These are phyloP conservation scores for Melastoma candidum DNA, from an alignment of 441 rosid genomes.

Conservation along the genomic window DNA sequence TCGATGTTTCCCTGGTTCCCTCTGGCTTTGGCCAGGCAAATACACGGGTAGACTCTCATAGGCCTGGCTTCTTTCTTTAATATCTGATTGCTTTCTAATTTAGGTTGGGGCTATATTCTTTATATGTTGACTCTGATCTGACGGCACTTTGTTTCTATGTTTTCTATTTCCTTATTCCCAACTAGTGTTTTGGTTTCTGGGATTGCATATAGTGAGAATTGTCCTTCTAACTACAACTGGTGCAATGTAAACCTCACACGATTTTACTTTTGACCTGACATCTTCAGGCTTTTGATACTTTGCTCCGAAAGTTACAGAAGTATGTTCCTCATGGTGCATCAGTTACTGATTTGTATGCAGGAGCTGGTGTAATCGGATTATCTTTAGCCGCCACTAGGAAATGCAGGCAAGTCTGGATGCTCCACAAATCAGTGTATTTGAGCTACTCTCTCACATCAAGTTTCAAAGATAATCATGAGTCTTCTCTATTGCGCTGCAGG, in stretches of 20 bases:
- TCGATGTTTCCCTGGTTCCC: slow-evolving; percentile 81
- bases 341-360: slow-evolving; percentile 90
- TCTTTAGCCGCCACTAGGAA: slow-evolving; percentile 77
- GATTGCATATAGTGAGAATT: background rate
- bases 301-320: slow-evolving; percentile 81
- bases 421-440: background rate
- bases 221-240: background rate
- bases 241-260: slow-evolving; percentile 9
- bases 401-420: slow-evolving; percentile 57
- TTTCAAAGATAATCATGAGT: background rate
- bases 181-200: too few relatives aligned
- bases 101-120: too few relatives aligned
- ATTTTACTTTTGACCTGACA: slow-evolving; percentile 12
- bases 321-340: slow-evolving; percentile 77
- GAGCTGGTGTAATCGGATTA: slow-evolving; percentile 91
- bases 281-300: slow-evolving; percentile 74
- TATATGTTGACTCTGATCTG: too few relatives aligned
- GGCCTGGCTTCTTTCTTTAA: too few relatives aligned
- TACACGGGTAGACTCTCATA: slow-evolving; percentile 35
- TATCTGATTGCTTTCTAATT: too few relatives aligned
- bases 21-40: slow-evolving; percentile 98
- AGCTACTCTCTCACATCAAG: background rate
- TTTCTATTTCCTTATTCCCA: too few relatives aligned
- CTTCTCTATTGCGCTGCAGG: slow-evolving; percentile 28
- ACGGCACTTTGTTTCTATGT: too few relatives aligned